Conservation (phyloP, 352 stramenopile species). For the Phytopythium sindhum region DNA sequence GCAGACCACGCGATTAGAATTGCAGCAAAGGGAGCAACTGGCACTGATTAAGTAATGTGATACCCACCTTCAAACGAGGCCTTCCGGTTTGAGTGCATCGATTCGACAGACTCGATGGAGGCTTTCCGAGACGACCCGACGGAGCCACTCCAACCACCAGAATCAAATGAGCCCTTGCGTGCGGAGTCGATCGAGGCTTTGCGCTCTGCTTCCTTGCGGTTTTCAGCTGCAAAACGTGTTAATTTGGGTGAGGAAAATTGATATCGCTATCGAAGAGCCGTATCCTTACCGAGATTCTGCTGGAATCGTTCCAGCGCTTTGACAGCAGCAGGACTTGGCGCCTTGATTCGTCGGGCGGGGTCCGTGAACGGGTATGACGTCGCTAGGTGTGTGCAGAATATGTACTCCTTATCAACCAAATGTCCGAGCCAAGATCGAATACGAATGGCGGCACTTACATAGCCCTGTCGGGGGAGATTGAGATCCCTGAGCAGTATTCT, state of each 20-base stretch:
- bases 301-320: constrained; percentile 56
- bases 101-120: constrained; percentile 31
- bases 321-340: constrained; percentile 35
- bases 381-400: constrained; percentile 8
- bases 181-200: constrained; percentile 30
- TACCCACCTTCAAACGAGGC: constrained; percentile 31
- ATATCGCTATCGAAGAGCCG: background rate
- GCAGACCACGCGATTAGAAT: background rate
- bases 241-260: background rate
- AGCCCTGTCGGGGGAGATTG: background rate
- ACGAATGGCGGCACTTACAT: background rate
- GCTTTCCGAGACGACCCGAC: constrained; percentile 12
- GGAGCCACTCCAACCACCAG: constrained; percentile 22
- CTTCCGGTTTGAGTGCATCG: constrained; percentile 31
- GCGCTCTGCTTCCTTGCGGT: constrained; percentile 20
- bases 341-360: constrained; percentile 34
- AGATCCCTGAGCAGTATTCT: constrained; percentile 14
- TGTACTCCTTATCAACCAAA: no score
- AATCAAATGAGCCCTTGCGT: constrained; percentile 34
- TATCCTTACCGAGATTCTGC: constrained; percentile 42
- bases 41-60: background rate
- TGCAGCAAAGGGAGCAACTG: background rate
- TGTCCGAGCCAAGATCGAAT: background rate
- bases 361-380: constrained; percentile 70
- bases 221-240: constrained; percentile 19